These are phyloP conservation scores for Melaleuca quinquenervia DNA, from an alignment of 345 rosid species.

Conservation along the genomic window DNA sequence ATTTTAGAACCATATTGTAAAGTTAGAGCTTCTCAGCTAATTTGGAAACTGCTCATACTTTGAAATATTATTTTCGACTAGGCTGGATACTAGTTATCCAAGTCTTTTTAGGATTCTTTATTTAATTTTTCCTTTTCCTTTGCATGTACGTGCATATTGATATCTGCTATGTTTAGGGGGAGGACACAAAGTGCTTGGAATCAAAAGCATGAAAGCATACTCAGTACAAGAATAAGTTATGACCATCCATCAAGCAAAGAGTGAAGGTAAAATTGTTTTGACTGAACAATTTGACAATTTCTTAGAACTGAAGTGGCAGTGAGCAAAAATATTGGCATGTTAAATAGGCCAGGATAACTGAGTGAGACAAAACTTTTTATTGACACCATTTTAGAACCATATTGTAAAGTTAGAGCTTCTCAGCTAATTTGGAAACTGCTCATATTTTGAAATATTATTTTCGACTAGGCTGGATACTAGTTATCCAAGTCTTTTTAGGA, in stretches of 20 bases:
- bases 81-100: background rate
- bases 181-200: background rate
- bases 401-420: background rate
- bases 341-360: background rate
- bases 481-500: background rate
- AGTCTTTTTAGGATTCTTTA: background rate
- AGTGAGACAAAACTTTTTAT: background rate
- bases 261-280: background rate
- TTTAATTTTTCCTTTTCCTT: background rate
- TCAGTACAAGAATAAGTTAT: background rate
- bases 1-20: background rate
- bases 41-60: background rate
- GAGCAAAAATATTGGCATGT: background rate
- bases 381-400: background rate
- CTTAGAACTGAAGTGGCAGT: background rate
- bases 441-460: background rate
- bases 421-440: background rate
- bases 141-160: background rate
- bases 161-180: background rate
- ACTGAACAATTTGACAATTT: background rate
- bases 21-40: background rate
- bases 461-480: background rate
- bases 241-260: background rate
- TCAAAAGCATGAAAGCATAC: background rate
- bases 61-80: background rate